A percentile compares a stretch with the other conserved stretches of the same genome.
These are phyloP conservation scores for Penicillium vulpinum DNA, from an alignment of 2,329 filamentous ascomycete species.

Conservation along the genomic window DNA sequence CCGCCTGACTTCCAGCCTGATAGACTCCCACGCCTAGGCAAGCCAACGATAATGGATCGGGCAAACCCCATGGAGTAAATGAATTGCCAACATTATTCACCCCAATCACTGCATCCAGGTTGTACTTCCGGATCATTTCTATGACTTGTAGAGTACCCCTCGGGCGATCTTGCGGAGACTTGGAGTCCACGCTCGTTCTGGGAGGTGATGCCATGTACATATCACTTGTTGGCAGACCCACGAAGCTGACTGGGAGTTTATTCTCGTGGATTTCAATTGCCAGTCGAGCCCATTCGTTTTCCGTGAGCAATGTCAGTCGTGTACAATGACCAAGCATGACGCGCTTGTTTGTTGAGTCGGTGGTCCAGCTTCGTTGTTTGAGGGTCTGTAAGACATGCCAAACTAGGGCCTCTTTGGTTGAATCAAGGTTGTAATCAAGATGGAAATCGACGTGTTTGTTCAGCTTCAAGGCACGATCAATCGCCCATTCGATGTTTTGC, in stretches of 20 bases:
- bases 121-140: slow-evolving; percentile 59
- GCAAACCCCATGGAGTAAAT: slow-evolving; percentile 69
- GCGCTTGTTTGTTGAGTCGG: slow-evolving; percentile 45
- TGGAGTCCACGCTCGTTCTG: background rate
- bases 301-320: slow-evolving; percentile 58
- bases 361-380: slow-evolving; percentile 52
- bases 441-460: slow-evolving; percentile 67
- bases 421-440: slow-evolving; percentile 67
- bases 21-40: slow-evolving; percentile 66
- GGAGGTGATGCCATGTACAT: slow-evolving; percentile 67
- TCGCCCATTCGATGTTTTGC: slow-evolving; percentile 64
- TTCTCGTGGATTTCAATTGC: slow-evolving; percentile 48
- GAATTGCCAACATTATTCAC: slow-evolving; percentile 75
- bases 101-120: slow-evolving; percentile 61
- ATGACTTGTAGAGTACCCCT: slow-evolving; percentile 65
- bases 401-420: slow-evolving; percentile 51
- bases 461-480: slow-evolving; percentile 53
- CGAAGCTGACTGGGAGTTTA: slow-evolving; percentile 62
- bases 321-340: slow-evolving; percentile 69
- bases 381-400: slow-evolving; percentile 57
- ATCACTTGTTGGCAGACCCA: slow-evolving; percentile 70
- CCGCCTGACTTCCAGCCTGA: slow-evolving; percentile 62
- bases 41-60: slow-evolving; percentile 65
- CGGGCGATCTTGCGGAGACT: slow-evolving; percentile 31
- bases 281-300: slow-evolving; percentile 53